These are phyloP conservation scores for Setomelanomma holmii DNA, from an alignment of 2,329 filamentous ascomycete genomes.

Conservation along the genomic window DNA sequence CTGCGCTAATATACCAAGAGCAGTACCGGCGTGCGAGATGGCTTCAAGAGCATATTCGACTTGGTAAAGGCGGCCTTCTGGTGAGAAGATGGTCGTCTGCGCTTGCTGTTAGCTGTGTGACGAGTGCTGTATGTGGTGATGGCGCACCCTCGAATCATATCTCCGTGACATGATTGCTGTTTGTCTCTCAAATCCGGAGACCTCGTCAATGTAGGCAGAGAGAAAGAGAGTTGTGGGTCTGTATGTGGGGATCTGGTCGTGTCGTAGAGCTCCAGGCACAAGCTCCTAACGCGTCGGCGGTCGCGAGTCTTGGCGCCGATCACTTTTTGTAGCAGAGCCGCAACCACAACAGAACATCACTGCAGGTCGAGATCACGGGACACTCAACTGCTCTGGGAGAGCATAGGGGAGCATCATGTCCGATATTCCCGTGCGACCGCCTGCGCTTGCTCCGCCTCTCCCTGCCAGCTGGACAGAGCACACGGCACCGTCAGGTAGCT, in stretches of 20 bases:
- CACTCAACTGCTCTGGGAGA: background rate
- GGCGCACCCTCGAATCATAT: constrained; percentile 92
- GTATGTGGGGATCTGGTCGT: constrained; percentile 30
- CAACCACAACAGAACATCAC: constrained; percentile 22
- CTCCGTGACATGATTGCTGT: constrained; percentile 80
- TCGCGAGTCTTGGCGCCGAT: constrained; percentile 34
- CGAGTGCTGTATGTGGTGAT: constrained; percentile 8
- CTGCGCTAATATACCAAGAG: constrained; percentile 93
- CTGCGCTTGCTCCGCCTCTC: constrained; percentile 62
- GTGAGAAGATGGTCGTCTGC: constrained; percentile 99
- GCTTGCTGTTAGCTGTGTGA: constrained; percentile 27
- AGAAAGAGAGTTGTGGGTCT: constrained; percentile 15
- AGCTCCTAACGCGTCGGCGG: constrained; percentile 46
- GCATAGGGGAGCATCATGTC: constrained; percentile 27
- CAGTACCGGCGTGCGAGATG: constrained; percentile 97
- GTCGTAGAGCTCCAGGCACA: constrained; percentile 48
- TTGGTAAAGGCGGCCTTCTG: constrained; percentile 97
- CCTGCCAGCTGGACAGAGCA: constrained; percentile 91
- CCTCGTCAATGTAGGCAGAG: constrained; percentile 8
- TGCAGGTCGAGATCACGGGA: background rate
- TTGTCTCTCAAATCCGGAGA: constrained; percentile 8
- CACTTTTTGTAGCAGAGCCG: constrained; percentile 31
- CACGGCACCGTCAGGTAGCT: constrained; percentile 75
- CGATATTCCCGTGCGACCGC: constrained; percentile 38
- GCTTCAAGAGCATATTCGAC: constrained; percentile 99